phyloP scores from a whole-genome alignment of 1,284 basidiomycete genomes.

The Leccinum angustisporum region DNA sequence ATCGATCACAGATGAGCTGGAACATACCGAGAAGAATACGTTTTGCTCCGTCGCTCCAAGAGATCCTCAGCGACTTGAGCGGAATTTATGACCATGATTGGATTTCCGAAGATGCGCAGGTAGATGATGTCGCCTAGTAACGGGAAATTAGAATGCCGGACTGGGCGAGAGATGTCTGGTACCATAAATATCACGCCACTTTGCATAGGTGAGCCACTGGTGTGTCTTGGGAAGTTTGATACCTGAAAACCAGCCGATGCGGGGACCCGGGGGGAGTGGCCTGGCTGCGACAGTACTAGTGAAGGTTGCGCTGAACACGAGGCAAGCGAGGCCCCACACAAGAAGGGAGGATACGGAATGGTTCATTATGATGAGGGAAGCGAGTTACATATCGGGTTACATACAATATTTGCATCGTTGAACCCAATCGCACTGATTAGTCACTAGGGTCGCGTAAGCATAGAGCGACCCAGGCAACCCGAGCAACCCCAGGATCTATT shows the following conservation, averaged over 20 bases:
- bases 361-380: background rate
- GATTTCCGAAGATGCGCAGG: conserved; percentile 46
- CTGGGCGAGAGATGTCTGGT: background rate
- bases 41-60: conserved; percentile 43
- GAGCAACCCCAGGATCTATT: too few species aligned
- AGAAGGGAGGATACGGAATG: conserved; percentile 5
- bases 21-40: conserved; percentile 45
- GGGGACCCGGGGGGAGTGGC: conserved; percentile 45
- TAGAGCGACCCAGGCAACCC: too few species aligned
- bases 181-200: conserved; percentile 48
- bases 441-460: background rate
- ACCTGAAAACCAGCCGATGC: conserved; percentile 37
- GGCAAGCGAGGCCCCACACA: conserved; percentile 7
- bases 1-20: background rate
- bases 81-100: conserved; percentile 48
- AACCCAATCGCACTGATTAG: background rate
- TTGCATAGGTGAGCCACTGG: conserved; percentile 48
- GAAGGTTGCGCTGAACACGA: conserved; percentile 9
- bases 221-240: conserved; percentile 38
- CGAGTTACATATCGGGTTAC: background rate
- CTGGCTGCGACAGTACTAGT: background rate
- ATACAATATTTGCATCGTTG: background rate
- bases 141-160: background rate
- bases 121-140: conserved; percentile 47
- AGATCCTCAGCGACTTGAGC: conserved; percentile 42